Evolutionary conservation across 768 basidiomycete species (phyloP).

Genomic region (Trametes meyenii): DNA sequence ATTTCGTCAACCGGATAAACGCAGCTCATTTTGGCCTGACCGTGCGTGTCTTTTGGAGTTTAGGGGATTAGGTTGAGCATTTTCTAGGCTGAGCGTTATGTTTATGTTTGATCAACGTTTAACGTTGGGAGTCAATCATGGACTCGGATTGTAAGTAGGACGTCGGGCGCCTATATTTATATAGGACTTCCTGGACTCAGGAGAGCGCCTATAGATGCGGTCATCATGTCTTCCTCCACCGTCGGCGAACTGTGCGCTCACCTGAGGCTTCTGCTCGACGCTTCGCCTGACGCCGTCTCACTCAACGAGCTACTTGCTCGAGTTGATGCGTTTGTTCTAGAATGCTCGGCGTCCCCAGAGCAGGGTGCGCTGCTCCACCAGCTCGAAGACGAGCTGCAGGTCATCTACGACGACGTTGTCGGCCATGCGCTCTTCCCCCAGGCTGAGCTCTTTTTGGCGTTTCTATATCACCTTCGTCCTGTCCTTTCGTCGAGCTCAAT

Average conservation of each 20-base stretch:
- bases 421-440: slow-evolving; percentile 66
- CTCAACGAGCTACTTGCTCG: slow-evolving; percentile 50
- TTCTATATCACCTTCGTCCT: slow-evolving; percentile 63
- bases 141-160: no score
- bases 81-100: no score
- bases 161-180: no score
- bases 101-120: no score
- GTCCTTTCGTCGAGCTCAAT: slow-evolving; percentile 66
- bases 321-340: slow-evolving; percentile 59
- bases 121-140: no score
- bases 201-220: background rate
- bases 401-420: slow-evolving; percentile 60
- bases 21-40: no score
- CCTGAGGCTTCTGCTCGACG: slow-evolving; percentile 60
- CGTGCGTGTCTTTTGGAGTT: no score
- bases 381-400: slow-evolving; percentile 70
- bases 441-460: slow-evolving; percentile 65
- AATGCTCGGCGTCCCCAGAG: slow-evolving; percentile 51
- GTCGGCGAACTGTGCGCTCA: slow-evolving; percentile 49
- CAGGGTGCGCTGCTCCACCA: slow-evolving; percentile 45
- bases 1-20: background rate
- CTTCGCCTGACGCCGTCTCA: slow-evolving; percentile 52
- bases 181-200: no score
- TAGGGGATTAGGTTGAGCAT: no score
- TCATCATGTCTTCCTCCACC: slow-evolving; percentile 32